Conservation (phyloP, 768 basidiomycete genomes). For the Mycena albidolilacea region DNA sequence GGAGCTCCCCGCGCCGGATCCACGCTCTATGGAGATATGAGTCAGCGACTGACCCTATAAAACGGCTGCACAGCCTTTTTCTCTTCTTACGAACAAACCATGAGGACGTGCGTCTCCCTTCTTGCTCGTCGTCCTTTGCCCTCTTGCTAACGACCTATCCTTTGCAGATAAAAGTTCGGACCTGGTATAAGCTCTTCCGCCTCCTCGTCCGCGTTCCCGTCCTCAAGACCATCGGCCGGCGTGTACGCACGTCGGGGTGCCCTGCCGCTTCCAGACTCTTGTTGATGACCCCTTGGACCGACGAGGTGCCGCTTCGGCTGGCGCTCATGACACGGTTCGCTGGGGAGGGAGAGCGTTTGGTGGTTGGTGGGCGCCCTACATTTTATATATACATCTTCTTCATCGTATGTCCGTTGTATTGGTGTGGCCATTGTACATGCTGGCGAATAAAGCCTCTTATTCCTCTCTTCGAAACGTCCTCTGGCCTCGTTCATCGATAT, state of each 20-base stretch:
- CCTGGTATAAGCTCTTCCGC: slow-evolving; percentile 84
- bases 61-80: slow-evolving; percentile 28
- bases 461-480: no score
- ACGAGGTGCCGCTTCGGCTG: slow-evolving; percentile 83
- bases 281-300: slow-evolving; percentile 56
- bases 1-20: no score
- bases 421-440: no score
- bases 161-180: slow-evolving; percentile 85
- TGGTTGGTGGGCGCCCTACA: slow-evolving; percentile 50
- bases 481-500: no score
- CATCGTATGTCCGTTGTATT: no score
- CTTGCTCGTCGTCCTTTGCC: no score
- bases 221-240: slow-evolving; percentile 69
- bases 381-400: background rate
- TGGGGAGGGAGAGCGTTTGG: slow-evolving; percentile 42
- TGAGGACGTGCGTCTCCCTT: slow-evolving; percentile 67
- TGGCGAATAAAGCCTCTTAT: no score
- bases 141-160: slow-evolving; percentile 5
- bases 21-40: background rate
- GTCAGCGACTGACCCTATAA: slow-evolving; percentile 24
- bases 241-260: slow-evolving; percentile 53
- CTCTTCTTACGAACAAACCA: slow-evolving; percentile 72
- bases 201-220: slow-evolving; percentile 97
- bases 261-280: slow-evolving; percentile 50
- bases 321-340: slow-evolving; percentile 72